These are phyloP conservation scores for Suillus clintonianus DNA, from an alignment of 768 basidiomycete species.

Conservation along the genomic window DNA sequence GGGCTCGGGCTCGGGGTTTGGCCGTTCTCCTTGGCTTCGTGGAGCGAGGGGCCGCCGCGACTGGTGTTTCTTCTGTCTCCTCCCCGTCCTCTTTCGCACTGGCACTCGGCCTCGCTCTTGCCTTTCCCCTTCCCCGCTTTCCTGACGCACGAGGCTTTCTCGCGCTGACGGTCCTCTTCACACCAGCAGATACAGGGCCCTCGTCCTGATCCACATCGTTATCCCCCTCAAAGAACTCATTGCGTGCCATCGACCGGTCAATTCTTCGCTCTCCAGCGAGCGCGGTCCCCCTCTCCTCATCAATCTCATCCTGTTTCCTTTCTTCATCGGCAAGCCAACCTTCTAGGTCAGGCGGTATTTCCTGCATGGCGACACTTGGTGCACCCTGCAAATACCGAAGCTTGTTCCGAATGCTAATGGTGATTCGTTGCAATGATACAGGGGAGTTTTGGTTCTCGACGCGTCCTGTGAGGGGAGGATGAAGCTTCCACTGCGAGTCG, in stretches of 20 bases:
- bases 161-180: slow-evolving; percentile 16
- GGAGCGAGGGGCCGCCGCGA: slow-evolving; percentile 24
- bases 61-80: slow-evolving; percentile 35
- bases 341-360: slow-evolving; percentile 90
- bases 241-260: slow-evolving; percentile 55
- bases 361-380: slow-evolving; percentile 95
- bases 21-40: slow-evolving; percentile 34
- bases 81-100: slow-evolving; percentile 36
- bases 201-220: slow-evolving; percentile 60
- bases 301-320: slow-evolving; percentile 63
- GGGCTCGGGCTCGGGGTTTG: slow-evolving; percentile 22
- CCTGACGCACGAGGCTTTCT: slow-evolving; percentile 24
- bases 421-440: slow-evolving; percentile 81
- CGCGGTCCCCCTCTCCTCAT: slow-evolving; percentile 64
- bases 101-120: slow-evolving; percentile 34
- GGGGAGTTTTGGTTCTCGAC: slow-evolving; percentile 93
- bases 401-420: slow-evolving; percentile 83
- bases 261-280: slow-evolving; percentile 52
- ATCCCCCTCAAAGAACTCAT: slow-evolving; percentile 77
- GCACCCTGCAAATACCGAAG: slow-evolving; percentile 92
- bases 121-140: slow-evolving; percentile 33
- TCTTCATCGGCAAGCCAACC: slow-evolving; percentile 77
- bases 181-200: slow-evolving; percentile 32
- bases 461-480: slow-evolving; percentile 87
- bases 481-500: slow-evolving; percentile 89